Conservation (phyloP, 495 filamentous ascomycete genomes). For the Alectoria sarmentosa region DNA sequence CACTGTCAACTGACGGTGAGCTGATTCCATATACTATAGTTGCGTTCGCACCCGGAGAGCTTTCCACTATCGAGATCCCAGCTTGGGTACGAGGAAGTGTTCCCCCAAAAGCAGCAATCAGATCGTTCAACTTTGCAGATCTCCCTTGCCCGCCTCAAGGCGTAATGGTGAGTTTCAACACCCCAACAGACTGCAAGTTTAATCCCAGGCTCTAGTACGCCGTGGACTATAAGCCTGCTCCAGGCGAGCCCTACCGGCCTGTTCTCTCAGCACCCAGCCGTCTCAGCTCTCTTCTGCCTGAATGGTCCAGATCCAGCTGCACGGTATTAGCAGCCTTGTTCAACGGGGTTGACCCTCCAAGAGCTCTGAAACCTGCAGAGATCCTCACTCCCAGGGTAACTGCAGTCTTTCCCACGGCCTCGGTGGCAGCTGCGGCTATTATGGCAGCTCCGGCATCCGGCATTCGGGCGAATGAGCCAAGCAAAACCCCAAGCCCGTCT, state of each 20-base stretch:
- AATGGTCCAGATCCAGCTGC: constrained; percentile 5
- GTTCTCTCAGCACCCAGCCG: constrained; percentile 4
- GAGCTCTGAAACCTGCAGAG: not conserved
- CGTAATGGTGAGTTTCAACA: constrained; percentile 8
- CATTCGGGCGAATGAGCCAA: not conserved
- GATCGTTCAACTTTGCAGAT: constrained; percentile 15
- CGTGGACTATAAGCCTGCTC: constrained; percentile 12
- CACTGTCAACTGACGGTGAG: constrained; percentile 1
- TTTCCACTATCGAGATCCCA: constrained; percentile 7
- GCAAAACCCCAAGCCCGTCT: not conserved
- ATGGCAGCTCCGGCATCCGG: not conserved
- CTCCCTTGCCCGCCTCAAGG: constrained; percentile 10
- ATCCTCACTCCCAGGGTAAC: not conserved
- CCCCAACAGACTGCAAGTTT: not conserved
- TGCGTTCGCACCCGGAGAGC: constrained; percentile 7
- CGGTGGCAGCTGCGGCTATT: not conserved
- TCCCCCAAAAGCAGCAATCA: constrained; percentile 4
- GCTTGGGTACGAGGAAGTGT: constrained; percentile 3
- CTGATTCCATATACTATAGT: constrained; percentile 2
- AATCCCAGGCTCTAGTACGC: not conserved
- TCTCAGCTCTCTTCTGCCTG: constrained; percentile 5
- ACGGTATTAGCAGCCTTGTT: constrained; percentile 2
- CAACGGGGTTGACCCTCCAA: constrained; percentile 12
- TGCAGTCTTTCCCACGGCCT: not conserved
- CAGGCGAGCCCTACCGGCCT: constrained; percentile 9